A percentile compares a stretch with the other conserved stretches of the same genome.
Evolutionary conservation across 179 eudicot genomes (phyloP).

Genomic region (Gypsophila paniculata): DNA sequence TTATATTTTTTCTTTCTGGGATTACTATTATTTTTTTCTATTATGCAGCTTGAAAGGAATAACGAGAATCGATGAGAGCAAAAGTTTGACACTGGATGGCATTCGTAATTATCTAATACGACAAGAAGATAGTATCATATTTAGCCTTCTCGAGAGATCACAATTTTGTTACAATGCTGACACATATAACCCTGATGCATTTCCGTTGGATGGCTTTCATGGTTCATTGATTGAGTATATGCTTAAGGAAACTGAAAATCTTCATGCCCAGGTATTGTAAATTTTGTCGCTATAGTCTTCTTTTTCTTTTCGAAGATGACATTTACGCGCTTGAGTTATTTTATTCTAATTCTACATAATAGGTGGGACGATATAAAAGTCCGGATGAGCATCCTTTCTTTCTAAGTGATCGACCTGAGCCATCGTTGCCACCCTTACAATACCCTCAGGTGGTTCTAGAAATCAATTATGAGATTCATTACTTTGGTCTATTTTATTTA

Average conservation of each 20-base stretch:
- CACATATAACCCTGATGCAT: conserved; percentile 72
- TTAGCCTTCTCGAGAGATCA: conserved; percentile 82
- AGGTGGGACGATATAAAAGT: conserved; percentile 88
- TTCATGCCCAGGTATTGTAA: conserved; percentile 89
- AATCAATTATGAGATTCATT: too few relatives aligned
- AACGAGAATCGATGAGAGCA: conserved; percentile 68
- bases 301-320: too few relatives aligned
- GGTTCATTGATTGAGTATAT: conserved; percentile 80
- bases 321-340: too few relatives aligned
- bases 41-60: conserved; percentile 30
- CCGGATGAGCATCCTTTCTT: conserved; percentile 98
- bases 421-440: conserved; percentile 69
- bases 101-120: conserved; percentile 77
- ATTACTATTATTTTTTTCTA: too few relatives aligned
- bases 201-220: conserved; percentile 56
- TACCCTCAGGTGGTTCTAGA: too few relatives aligned
- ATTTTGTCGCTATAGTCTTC: too few relatives aligned
- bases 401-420: conserved; percentile 61
- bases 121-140: conserved; percentile 95
- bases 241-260: conserved; percentile 84
- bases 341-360: not conserved
- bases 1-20: too few relatives aligned
- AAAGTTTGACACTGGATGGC: conserved; percentile 72
- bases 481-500: too few relatives aligned
- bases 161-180: conserved; percentile 77